Evolutionary conservation across 306 rosid species (phyloP).

Genomic region (Fragaria iinumae): DNA sequence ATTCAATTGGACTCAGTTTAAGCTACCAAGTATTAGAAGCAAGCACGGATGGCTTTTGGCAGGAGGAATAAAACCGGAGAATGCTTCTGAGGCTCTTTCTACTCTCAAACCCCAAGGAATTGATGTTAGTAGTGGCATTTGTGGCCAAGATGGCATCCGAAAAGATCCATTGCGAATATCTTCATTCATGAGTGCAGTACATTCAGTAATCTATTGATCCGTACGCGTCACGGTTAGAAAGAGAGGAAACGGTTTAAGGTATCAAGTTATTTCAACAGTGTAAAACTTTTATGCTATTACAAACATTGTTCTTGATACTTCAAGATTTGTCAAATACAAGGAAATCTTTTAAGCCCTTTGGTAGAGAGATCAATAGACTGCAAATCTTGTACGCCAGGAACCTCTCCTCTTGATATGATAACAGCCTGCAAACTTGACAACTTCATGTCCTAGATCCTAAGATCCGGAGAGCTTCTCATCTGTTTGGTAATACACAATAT

Average conservation of each 20-base stretch:
- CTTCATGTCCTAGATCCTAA: not conserved
- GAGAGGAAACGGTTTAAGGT: not conserved
- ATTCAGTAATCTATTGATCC: conserved; percentile 40
- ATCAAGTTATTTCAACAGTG: not conserved
- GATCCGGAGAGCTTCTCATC: conserved; percentile 47
- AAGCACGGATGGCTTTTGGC: conserved; percentile 95
- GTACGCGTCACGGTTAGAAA: not conserved
- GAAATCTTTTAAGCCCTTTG: not conserved
- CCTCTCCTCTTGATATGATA: not conserved
- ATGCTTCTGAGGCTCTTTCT: conserved; percentile 64
- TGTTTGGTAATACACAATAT: conserved; percentile 78
- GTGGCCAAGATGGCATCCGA: conserved; percentile 72
- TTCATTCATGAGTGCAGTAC: conserved; percentile 55
- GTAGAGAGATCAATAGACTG: not conserved
- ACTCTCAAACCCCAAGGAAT: conserved; percentile 72
- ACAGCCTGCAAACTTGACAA: not conserved
- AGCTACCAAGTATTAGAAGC: conserved; percentile 63
- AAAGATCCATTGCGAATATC: conserved; percentile 62
- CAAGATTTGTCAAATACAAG: not conserved
- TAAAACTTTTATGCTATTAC: not conserved
- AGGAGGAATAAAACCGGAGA: conserved; percentile 77
- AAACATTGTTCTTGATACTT: not conserved
- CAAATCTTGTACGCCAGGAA: not conserved
- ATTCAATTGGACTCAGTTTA: conserved; percentile 72
- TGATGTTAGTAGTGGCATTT: conserved; percentile 92